A percentile compares a stretch with the other conserved stretches of the same genome.
These are phyloP conservation scores for Lasiosphaeria miniovina DNA, from an alignment of 495 filamentous ascomycete species.

Conservation along the genomic window DNA sequence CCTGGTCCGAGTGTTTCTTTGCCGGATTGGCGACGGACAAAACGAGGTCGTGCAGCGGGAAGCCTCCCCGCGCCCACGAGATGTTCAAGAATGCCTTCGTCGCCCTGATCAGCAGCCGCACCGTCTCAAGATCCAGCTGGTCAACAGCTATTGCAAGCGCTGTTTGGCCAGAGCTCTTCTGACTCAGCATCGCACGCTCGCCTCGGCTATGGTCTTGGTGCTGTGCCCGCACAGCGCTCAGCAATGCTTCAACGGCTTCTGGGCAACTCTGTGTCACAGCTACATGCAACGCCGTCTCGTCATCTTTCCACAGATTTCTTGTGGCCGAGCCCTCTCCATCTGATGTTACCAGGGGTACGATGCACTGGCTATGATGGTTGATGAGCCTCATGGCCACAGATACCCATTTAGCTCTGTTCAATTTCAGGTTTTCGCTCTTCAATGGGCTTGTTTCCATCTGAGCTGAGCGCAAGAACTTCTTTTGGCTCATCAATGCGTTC, in stretches of 20 bases:
- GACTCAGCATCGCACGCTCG: conserved; percentile 5
- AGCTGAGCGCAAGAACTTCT: conserved; percentile 5
- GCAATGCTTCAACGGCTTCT: conserved; percentile 3
- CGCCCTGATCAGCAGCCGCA: neutral
- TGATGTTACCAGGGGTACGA: conserved; percentile 2
- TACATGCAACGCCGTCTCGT: conserved; percentile 5
- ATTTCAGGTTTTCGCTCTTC: neutral
- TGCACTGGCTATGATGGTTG: neutral
- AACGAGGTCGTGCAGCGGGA: conserved; percentile 7
- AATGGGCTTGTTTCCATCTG: neutral
- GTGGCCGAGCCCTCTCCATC: neutral
- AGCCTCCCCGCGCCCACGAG: conserved; percentile 1
- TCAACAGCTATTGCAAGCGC: conserved; percentile 5
- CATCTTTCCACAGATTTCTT: conserved; percentile 7
- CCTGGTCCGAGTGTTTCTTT: conserved; percentile 4
- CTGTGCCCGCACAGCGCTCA: neutral
- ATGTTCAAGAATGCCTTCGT: conserved; percentile 4
- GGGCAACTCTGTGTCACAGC: conserved; percentile 8
- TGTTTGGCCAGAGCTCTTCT: conserved; percentile 5
- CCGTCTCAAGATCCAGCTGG: conserved; percentile 7
- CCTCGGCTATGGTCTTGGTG: conserved; percentile 3
- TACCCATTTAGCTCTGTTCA: conserved; percentile 1
- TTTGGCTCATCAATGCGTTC: conserved; percentile 6
- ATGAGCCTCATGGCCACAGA: conserved; percentile 1
- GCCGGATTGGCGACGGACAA: conserved; percentile 3